phyloP scores from a whole-genome alignment of 169 alveolate species.

The Perkinsus marinus region DNA sequence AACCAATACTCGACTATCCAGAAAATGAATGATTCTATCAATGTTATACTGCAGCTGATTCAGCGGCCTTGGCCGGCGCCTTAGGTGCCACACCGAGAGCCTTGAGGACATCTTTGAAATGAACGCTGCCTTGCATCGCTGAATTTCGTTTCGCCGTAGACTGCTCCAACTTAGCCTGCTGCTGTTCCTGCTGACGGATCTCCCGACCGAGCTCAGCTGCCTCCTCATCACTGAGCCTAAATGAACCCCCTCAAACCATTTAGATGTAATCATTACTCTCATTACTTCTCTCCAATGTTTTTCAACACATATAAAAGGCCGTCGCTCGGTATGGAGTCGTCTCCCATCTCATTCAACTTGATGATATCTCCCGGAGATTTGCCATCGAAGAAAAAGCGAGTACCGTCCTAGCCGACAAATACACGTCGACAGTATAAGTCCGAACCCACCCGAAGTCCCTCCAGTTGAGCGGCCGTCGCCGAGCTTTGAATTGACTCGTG shows the following conservation, averaged over 20 bases:
- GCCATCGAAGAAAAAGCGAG: neutral
- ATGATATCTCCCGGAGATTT: neutral
- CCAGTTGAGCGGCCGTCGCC: neutral
- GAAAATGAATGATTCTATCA: neutral
- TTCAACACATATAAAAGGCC: neutral
- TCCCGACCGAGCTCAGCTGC: neutral
- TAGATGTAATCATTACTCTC: neutral
- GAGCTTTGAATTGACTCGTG: neutral
- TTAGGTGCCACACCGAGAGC: neutral
- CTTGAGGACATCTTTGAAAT: neutral
- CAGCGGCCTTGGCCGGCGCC: neutral
- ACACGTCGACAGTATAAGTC: neutral
- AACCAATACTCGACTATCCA: neutral
- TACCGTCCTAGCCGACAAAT: neutral
- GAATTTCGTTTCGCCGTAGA: neutral
- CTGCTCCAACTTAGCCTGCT: neutral
- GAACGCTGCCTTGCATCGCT: neutral
- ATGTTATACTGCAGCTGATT: neutral
- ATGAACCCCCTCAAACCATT: neutral
- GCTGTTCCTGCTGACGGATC: neutral
- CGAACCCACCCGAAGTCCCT: neutral
- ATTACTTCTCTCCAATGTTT: neutral
- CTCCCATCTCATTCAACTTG: neutral
- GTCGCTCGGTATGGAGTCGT: neutral
- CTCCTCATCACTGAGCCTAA: neutral